Conservation (phyloP, 129 eudicot species). For the Heracleum sosnowskyi region DNA sequence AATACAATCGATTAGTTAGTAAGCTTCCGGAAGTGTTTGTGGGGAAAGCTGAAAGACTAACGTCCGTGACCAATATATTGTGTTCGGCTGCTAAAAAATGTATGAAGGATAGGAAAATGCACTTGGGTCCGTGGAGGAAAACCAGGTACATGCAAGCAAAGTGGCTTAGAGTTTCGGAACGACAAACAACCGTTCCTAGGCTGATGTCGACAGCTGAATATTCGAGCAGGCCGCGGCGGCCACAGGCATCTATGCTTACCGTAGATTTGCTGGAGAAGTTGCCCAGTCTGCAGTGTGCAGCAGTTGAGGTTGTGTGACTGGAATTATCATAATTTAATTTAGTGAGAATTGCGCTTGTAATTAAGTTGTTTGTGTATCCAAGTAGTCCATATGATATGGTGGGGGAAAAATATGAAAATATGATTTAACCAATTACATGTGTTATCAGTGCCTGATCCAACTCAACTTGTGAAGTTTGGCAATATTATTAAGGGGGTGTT, state of each 20-base stretch:
- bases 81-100: conserved; percentile 66
- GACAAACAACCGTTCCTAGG: conserved; percentile 20
- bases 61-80: conserved; percentile 36
- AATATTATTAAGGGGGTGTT: no score
- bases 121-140: conserved; percentile 91
- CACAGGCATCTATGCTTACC: conserved; percentile 61
- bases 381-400: not conserved
- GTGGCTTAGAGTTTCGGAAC: conserved; percentile 56
- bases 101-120: conserved; percentile 79
- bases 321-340: not conserved
- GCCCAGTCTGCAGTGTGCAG: conserved; percentile 30
- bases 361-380: not conserved
- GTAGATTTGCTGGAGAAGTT: conserved; percentile 50
- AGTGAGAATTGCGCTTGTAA: not conserved
- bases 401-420: not conserved
- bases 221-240: conserved; percentile 33
- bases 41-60: conserved; percentile 57
- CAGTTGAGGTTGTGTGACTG: conserved; percentile 34
- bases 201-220: conserved; percentile 9
- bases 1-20: conserved; percentile 44
- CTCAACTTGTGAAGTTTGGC: not conserved
- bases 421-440: not conserved
- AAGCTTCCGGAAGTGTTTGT: conserved; percentile 64
- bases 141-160: conserved; percentile 47
- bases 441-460: not conserved